These are phyloP conservation scores for Rhizophagus prolifer DNA, from an alignment of 192 early-diverging fungal genomes.

Conservation along the genomic window DNA sequence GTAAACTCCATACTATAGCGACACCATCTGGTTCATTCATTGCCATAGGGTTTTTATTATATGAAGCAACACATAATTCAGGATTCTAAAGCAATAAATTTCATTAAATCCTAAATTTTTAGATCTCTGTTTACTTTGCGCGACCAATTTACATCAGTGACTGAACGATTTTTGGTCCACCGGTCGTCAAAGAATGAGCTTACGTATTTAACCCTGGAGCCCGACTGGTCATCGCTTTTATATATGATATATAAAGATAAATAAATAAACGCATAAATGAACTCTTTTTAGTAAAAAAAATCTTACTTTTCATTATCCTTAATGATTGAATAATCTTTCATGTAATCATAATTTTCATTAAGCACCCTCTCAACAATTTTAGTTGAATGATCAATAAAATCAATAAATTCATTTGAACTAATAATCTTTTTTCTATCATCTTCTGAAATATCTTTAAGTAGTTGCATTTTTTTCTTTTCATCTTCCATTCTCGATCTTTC, in stretches of 20 bases:
- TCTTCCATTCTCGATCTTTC: slow-evolving; percentile 43
- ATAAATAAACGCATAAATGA: slow-evolving; percentile 24
- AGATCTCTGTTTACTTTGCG: slow-evolving; percentile 54
- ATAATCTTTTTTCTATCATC: slow-evolving; percentile 79
- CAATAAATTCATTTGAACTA: slow-evolving; percentile 69
- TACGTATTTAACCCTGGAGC: slow-evolving; percentile 68
- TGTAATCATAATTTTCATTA: slow-evolving; percentile 84
- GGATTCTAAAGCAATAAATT: slow-evolving; percentile 57
- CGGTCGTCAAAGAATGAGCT: slow-evolving; percentile 78
- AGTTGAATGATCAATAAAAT: slow-evolving; percentile 86
- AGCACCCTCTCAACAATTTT: slow-evolving; percentile 89
- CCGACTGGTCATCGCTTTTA: slow-evolving; percentile 61
- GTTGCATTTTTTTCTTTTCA: slow-evolving; percentile 38
- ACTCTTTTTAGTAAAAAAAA: background rate
- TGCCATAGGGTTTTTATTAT: slow-evolving; percentile 86
- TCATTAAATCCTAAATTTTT: background rate
- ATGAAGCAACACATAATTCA: slow-evolving; percentile 85
- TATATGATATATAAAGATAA: background rate
- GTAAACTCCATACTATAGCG: slow-evolving; percentile 93
- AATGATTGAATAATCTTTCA: slow-evolving; percentile 89
- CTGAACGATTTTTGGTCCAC: slow-evolving; percentile 81
- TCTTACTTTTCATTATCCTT: slow-evolving; percentile 54
- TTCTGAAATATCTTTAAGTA: slow-evolving; percentile 74
- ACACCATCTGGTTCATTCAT: slow-evolving; percentile 92
- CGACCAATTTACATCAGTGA: slow-evolving; percentile 95